phyloP scores from a whole-genome alignment of 148 eudicot species.

The Heliosperma pusillum region DNA sequence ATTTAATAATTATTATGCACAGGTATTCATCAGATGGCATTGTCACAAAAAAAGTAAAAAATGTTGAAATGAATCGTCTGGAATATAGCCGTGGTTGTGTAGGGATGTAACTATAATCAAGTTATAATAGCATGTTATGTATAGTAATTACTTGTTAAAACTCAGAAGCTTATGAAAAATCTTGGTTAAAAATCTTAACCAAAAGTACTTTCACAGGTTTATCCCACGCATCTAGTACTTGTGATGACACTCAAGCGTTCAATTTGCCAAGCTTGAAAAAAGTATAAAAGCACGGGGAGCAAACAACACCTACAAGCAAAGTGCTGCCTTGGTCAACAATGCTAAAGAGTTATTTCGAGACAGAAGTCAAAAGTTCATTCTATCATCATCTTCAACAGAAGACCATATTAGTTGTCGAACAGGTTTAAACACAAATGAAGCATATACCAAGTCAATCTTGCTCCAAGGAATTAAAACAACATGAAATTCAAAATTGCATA shows the following conservation, averaged over 20 bases:
- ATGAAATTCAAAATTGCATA: constrained; percentile 3
- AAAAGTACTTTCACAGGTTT: not conserved
- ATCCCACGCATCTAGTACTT: not conserved
- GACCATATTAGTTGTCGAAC: not conserved
- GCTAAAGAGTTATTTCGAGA: not conserved
- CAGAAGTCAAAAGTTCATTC: not conserved
- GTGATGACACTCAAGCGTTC: not conserved
- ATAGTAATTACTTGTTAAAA: not conserved
- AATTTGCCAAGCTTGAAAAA: not conserved
- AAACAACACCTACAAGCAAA: not conserved
- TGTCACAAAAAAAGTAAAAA: not conserved
- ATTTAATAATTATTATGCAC: not conserved
- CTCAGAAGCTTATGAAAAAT: not conserved
- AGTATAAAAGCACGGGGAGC: not conserved
- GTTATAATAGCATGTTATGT: not conserved
- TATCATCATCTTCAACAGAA: not conserved
- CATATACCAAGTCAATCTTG: constrained; percentile 3
- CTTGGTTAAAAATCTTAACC: not conserved
- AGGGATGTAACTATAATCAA: not conserved
- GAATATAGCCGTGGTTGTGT: not conserved
- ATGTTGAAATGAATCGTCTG: not conserved
- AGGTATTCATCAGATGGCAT: not conserved
- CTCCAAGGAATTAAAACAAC: not conserved
- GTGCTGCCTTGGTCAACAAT: not conserved
- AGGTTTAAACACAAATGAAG: constrained; percentile 4